These are phyloP conservation scores for Bruguiera hainesii DNA, from an alignment of 441 rosid species.

Conservation along the genomic window DNA sequence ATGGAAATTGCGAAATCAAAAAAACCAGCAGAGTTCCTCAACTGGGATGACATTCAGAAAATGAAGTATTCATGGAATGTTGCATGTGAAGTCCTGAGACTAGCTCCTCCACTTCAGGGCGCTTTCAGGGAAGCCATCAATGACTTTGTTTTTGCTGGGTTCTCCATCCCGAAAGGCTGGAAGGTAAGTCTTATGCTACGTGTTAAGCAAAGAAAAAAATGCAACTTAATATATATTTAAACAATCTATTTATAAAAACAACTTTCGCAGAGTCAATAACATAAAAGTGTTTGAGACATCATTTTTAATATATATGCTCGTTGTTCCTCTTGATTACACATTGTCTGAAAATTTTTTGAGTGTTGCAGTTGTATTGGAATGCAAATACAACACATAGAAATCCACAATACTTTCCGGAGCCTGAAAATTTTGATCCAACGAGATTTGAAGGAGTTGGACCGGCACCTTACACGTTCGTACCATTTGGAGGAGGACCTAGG, in stretches of 20 bases:
- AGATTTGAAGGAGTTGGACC: slow-evolving; percentile 25
- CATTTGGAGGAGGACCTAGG: slow-evolving; percentile 28
- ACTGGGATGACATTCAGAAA: slow-evolving; percentile 21
- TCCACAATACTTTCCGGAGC: slow-evolving; percentile 16
- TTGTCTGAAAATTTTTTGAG: neutral
- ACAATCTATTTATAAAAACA: too few relatives aligned
- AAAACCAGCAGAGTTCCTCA: slow-evolving; percentile 16
- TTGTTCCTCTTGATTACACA: neutral
- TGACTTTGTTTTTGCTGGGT: slow-evolving; percentile 19
- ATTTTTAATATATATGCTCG: too few relatives aligned
- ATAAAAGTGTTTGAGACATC: too few relatives aligned
- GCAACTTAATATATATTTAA: too few relatives aligned
- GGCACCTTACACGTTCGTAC: slow-evolving; percentile 25
- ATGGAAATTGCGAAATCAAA: slow-evolving; percentile 20
- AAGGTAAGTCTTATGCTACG: slow-evolving; percentile 6
- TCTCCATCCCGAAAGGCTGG: slow-evolving; percentile 25
- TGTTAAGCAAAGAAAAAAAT: too few relatives aligned
- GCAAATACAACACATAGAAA: slow-evolving; percentile 19
- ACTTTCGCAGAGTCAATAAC: too few relatives aligned
- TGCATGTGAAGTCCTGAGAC: slow-evolving; percentile 21
- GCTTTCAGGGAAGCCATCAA: slow-evolving; percentile 21
- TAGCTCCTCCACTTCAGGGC: slow-evolving; percentile 24
- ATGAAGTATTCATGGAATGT: slow-evolving; percentile 26
- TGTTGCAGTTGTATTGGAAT: slow-evolving; percentile 24
- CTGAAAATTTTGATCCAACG: slow-evolving; percentile 22